Base-by-base conservation (phyloP, 441 rosid genomes). In the Gossypium lobatum region DNA sequence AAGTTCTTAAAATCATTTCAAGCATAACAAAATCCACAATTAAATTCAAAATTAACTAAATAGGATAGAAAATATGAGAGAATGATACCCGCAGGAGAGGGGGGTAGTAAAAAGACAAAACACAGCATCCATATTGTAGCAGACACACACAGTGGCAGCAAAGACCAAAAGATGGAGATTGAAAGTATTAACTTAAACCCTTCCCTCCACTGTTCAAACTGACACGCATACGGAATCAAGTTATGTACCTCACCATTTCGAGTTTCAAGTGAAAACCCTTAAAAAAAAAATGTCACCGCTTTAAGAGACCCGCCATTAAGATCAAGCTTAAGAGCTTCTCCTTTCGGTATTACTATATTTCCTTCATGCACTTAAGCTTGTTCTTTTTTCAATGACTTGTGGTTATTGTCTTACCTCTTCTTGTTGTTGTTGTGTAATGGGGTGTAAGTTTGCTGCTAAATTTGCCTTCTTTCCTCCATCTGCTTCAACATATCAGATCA, bases 381-480 rank as follows among this genome's bases (percentile, higher is more conserved):
- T 45, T 61, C 50, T 42, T 73, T 79, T 45, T 46, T 83, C 82
- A 61, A 82, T 85, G 88, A 85, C 71, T 76, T 71, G 70, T 80
- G 63, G 63, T 64, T 63, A 34, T 57, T 50, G 54, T 50, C 1
- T 59, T 48, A 66, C 6, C 18, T 77, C 70, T 77, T 66, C 58
- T 71, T 45, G 62, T 34, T 6, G 0, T 6, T 34, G 39, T 34
- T 34, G 39, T 34, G 39, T 34, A 85, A 89, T 95, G 98, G 98
- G 99, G 85, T 95, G 98, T 85, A 81, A 90, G 60, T 84, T 95
- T 77, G 99, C 98, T 78, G 89, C 98, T 50, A 91, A 95, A 66
- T 93, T 95, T 77, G 99, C 98, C 17, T 95, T 95, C 79, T 95
- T 95, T 76, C 97, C 99, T 64, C 98, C 99, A 14, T 83, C 98